These are phyloP conservation scores for Pistacia vera DNA, from an alignment of 345 rosid genomes.

Conservation along the genomic window DNA sequence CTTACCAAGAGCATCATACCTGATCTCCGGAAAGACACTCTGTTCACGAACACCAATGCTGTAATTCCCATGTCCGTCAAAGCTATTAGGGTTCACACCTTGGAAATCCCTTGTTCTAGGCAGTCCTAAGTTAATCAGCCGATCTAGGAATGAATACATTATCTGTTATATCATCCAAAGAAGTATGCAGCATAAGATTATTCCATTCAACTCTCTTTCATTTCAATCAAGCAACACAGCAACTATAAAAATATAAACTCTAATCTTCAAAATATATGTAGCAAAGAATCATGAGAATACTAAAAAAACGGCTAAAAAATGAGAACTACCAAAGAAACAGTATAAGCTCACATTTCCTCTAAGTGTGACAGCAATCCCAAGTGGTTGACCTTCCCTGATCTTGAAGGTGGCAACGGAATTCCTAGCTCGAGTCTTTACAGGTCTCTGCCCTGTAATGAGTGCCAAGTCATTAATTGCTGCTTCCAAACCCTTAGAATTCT, in stretches of 20 bases:
- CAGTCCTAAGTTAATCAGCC: slow-evolving; percentile 89
- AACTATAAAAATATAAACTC: background rate
- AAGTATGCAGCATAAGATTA: background rate
- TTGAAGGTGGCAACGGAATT: slow-evolving; percentile 84
- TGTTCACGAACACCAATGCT: slow-evolving; percentile 82
- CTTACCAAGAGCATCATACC: slow-evolving; percentile 66
- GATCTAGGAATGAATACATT: slow-evolving; percentile 89
- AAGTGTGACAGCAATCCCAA: slow-evolving; percentile 88
- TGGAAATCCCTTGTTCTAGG: slow-evolving; percentile 95
- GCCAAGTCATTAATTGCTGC: slow-evolving; percentile 85
- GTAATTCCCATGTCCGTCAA: slow-evolving; percentile 93
- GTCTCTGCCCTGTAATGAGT: slow-evolving; percentile 83
- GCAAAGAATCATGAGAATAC: background rate
- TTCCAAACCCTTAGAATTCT: slow-evolving; percentile 88
- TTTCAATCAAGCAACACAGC: background rate
- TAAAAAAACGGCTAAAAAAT: background rate
- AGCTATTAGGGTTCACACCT: slow-evolving; percentile 82
- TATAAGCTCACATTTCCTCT: slow-evolving; percentile 75
- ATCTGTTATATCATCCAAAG: slow-evolving; percentile 45
- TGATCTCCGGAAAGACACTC: slow-evolving; percentile 87
- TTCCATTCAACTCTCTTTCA: background rate
- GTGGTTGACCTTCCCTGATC: slow-evolving; percentile 90
- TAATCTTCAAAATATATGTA: background rate
- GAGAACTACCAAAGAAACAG: slow-evolving; percentile 1
- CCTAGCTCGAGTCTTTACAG: slow-evolving; percentile 79